Base-by-base conservation (phyloP, 768 basidiomycete species). In the Naganishia randhawae region DNA sequence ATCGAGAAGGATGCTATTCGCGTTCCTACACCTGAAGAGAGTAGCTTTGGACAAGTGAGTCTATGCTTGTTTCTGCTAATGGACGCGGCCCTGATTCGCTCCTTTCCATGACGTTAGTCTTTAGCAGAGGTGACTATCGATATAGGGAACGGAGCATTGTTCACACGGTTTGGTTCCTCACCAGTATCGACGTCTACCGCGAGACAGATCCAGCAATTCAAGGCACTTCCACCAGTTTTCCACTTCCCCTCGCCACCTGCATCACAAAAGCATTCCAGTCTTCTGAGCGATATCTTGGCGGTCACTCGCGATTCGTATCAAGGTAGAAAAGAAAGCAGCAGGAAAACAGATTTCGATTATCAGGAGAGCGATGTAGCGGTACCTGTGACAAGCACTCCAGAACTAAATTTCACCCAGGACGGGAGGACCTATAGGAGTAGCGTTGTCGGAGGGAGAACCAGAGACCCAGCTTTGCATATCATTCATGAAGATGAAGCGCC, bases 161-260 rank as follows among this genome's bases (percentile, higher is more conserved):
- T 55, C n/a, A 55, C 54, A 4, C 57, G 37, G 16, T 61, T 61
- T 25, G 35, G 37, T 22, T 16, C 37, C 8, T 14, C 29, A 35
- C 55, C 33, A 5, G 11, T 37, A 9, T 37, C 53, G 10, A 0
- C 32, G 5, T 35, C 50, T 25, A 9, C 22, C n/a, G 54, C 27
- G 1, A 32, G 17, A 39, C 52, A 67, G 13, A 35, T 50, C 19
- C 37, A 41, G 17, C 31, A 41, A 16, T 68, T 68, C 67, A 68
- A 53, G 14, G 37, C 45, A 33, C 35, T 50, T 16, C 57, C 45
- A 19, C 42, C 48, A 32, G 57, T 27, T 8, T 63, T 68, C 31
- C 57, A 63, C 57, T 68, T 68, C 31, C 67, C 67, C 11, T 62
- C 61, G 4, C 67, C 67, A 14, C 66, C 66, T 8, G 57, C 50